Evolutionary conservation across 2,329 filamentous ascomycete species (phyloP), one percentile per base, ranked within the genome.

Genomic region (Ceratocystis huliohia): DNA sequence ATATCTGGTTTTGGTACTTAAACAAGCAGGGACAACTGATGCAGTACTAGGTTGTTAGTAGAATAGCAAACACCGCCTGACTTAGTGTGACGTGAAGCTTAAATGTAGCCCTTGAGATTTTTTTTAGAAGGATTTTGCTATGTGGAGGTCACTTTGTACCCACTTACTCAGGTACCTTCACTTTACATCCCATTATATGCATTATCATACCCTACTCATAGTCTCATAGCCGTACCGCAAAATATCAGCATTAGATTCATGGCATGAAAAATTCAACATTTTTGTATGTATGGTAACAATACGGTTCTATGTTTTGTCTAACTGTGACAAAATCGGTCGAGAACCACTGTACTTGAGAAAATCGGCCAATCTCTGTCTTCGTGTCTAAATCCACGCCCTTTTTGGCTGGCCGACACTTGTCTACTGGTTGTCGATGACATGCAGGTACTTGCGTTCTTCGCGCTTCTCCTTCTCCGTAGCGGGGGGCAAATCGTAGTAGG

Each of bases 361-460:
- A 65, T 53, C 17, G 56, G 56, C 56, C 28, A 59, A n/a, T 59
- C 56, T 37, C 48, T 61, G 64, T 28, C 57, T 50, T 44, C 17
- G 15, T 28, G n/a, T 15, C 44, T 33, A 63, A 2, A n/a, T 37
- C 44, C 25, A 25, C 44, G 22, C 44, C 61, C 28, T 30, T 33
- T 13, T 22, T 15, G 37, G 44, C 30, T 37, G 59, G 65, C 20
- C 56, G 15, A 30, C 56, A 66, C 72, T 41, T 67, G 69, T 76
- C 78, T 86, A 94, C 81, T 91, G 84, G 76, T 94, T 88, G 75
- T 96, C 90, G 74, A 91, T 80, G 69, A 99, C 92, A 76, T 99
- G 94, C 76, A 97, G 80, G 76, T 96, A 99, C 82, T 96, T 94
- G 84, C 87, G 94, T 78, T 97, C 92, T 77, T 97, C 92, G 72